Conservation (phyloP, 192 early-diverging fungal genomes). For the Allomyces macrogynus region DNA sequence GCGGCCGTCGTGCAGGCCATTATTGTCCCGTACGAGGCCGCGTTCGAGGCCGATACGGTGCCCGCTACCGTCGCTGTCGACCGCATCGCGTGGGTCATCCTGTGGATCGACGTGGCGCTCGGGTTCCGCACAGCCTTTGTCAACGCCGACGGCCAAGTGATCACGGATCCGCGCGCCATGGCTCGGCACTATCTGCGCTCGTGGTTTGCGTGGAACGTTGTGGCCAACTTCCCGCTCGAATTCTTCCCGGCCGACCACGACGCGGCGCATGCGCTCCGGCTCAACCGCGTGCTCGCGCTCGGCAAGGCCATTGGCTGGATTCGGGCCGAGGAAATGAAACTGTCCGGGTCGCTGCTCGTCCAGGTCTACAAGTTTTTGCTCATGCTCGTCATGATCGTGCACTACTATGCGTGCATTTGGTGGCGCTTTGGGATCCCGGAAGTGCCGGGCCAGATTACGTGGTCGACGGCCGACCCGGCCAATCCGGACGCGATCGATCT, state of each 20-base stretch:
- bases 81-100: background rate
- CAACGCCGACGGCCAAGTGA: background rate
- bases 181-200: background rate
- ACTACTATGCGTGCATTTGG: background rate
- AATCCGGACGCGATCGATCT: background rate
- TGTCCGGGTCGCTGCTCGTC: background rate
- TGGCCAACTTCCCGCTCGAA: background rate
- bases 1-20: background rate
- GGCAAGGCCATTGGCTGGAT: background rate
- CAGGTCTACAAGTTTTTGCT: background rate
- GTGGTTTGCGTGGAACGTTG: background rate
- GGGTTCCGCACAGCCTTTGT: background rate
- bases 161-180: background rate
- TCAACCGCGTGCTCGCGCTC: background rate
- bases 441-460: background rate
- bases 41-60: too few relatives aligned
- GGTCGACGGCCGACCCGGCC: background rate
- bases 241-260: background rate
- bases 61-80: too few relatives aligned
- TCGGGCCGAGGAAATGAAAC: background rate
- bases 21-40: too few relatives aligned
- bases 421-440: background rate
- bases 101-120: background rate
- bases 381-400: background rate
- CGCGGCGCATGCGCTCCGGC: background rate